Conservation (phyloP, 495 filamentous ascomycete genomes). For the Haplographium delicatum region DNA sequence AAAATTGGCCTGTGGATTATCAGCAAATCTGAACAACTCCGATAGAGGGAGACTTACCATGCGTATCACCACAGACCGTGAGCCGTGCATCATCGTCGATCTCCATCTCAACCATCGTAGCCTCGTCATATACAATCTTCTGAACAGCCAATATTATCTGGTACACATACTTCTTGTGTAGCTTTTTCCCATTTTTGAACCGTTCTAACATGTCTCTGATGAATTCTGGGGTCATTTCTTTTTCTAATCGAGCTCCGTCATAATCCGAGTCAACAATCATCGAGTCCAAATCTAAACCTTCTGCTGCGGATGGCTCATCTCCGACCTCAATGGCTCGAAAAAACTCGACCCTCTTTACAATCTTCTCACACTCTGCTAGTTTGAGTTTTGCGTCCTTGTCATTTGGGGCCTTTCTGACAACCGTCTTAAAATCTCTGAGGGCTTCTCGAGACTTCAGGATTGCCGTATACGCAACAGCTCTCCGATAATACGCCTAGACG, state of each 20-base stretch:
- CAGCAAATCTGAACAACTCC: not conserved
- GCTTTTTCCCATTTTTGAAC: conserved; percentile 92
- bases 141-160: conserved; percentile 88
- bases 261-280: conserved; percentile 80
- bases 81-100: conserved; percentile 69
- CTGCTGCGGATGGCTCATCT: conserved; percentile 85
- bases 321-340: conserved; percentile 90
- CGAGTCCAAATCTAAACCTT: conserved; percentile 79
- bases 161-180: conserved; percentile 95
- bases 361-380: conserved; percentile 85
- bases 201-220: conserved; percentile 93
- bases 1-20: conserved; percentile 74
- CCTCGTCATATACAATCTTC: conserved; percentile 83
- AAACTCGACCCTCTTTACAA: conserved; percentile 84
- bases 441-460: conserved; percentile 85
- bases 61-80: conserved; percentile 96
- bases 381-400: conserved; percentile 91
- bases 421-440: conserved; percentile 85
- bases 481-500: conserved; percentile 92
- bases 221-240: conserved; percentile 92
- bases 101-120: conserved; percentile 95
- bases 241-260: conserved; percentile 73
- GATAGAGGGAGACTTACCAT: conserved; percentile 53
- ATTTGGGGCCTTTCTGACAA: conserved; percentile 75
- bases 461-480: conserved; percentile 84